Evolutionary conservation across 2,329 filamentous ascomycete species (phyloP).

Genomic region (Leptographium lundbergii): DNA sequence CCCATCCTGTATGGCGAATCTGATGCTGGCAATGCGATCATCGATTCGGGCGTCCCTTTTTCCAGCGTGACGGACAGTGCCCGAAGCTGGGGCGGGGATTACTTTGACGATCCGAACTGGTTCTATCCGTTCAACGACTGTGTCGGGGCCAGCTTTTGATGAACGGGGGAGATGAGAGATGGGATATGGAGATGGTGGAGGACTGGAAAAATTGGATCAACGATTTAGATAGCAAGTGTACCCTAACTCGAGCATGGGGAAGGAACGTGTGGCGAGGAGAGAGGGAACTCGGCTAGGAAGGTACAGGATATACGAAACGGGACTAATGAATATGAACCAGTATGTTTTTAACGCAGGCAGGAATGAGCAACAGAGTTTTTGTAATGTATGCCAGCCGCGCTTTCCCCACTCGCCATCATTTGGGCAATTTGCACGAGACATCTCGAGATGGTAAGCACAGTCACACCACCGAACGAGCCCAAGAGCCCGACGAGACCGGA

Average conservation of each 20-base stretch:
- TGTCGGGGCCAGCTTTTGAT: background rate
- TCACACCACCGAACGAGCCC: too few species aligned
- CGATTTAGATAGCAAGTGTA: background rate
- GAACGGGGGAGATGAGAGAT: background rate
- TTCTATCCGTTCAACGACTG: conserved; percentile 10
- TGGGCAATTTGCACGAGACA: too few species aligned
- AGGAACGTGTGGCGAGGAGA: background rate
- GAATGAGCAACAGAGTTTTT: too few species aligned
- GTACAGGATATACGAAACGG: background rate
- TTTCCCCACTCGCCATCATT: too few species aligned
- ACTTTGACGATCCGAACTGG: conserved; percentile 9
- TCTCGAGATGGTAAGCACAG: too few species aligned
- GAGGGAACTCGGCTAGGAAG: background rate
- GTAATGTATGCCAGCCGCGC: too few species aligned
- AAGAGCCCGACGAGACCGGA: too few species aligned
- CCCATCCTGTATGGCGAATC: background rate
- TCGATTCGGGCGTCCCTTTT: conserved; percentile 6
- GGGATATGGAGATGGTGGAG: background rate
- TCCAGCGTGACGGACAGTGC: background rate
- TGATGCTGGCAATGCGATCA: background rate
- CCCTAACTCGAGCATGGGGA: background rate
- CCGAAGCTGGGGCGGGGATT: conserved; percentile 6
- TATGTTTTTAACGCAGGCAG: too few species aligned
- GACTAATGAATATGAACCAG: background rate
- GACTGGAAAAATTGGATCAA: background rate